Evolutionary conservation across 148 eudicot genomes (phyloP).

Genomic region (Dianthus caryophyllus): DNA sequence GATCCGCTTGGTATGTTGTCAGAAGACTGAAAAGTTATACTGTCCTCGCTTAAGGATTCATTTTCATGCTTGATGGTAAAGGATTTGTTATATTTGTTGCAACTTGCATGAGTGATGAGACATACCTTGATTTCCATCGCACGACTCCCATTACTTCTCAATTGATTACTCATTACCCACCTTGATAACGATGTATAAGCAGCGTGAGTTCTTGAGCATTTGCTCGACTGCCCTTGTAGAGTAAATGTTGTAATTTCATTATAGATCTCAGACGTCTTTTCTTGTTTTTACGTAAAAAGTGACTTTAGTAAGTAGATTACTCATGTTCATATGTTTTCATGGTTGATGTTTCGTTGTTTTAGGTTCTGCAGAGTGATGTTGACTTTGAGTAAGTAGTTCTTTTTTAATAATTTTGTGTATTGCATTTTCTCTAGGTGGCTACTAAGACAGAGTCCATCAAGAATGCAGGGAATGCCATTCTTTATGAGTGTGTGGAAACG

Average conservation of each 20-base stretch:
- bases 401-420: slow-evolving; percentile 2
- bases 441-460: slow-evolving; percentile 97
- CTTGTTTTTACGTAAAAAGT: neutral
- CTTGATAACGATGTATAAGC: neutral
- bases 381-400: neutral
- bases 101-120: neutral
- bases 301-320: neutral
- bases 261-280: neutral
- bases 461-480: slow-evolving; percentile 96
- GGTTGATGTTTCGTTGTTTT: neutral
- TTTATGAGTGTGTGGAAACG: slow-evolving; percentile 95
- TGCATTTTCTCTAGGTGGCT: slow-evolving; percentile 64
- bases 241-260: neutral
- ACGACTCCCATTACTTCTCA: neutral
- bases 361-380: neutral
- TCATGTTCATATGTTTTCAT: neutral
- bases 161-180: neutral
- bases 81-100: neutral
- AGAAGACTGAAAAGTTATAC: neutral
- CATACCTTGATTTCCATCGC: neutral
- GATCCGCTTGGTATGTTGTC: no score
- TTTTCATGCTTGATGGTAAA: neutral
- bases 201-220: neutral
- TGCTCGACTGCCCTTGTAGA: neutral
- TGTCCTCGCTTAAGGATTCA: neutral